Evolutionary conservation across 352 stramenopile genomes (phyloP), one percentile per base, ranked within the genome.

Genomic region (Phytophthora capsici): DNA sequence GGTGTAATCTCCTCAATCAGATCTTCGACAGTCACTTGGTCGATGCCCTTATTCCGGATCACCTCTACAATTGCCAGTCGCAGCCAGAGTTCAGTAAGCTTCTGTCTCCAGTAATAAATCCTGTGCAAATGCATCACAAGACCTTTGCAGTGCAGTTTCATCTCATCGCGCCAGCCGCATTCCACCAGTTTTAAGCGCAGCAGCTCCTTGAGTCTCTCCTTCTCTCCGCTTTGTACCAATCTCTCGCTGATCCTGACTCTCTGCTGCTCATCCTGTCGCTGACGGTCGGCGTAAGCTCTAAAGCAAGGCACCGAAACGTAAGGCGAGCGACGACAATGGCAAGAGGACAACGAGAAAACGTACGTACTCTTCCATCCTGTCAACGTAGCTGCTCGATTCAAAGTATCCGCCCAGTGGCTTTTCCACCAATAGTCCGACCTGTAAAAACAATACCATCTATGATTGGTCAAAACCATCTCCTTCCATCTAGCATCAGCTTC

Each of bases 11-110:
- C 90, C 23, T 94, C 84, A 17, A 98, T 88, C 43, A 98, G 72
- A 63, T 98, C 93, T 60, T 98, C 95, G 36, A 98, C 91, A 0
- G 92, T 98, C 50, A 98, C 96, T 71, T 97, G 90, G 61, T 98
- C 89, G 52, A 98, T 92, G 19, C 93, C 94, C 59, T 98, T 98
- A 63, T 75, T 96, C 48, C 90, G 78, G 60, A 98, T 98, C 34
- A 98, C 84, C 70, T 98, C 94, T 95, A 70, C 73, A 7, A 17
- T 28, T 19, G 17, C 12, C 26, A 16, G 4, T 38, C 8, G 20
- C 25, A 38, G n/a, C 22, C 7, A 1, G 16, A 38, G 20, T 52
- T 25, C 17, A 48, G 28, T 34, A 34, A 34, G 10, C 1, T 34
- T 34, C 28, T 34, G 28, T 9, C 28, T 34, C 4, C 28, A 12